Base-by-base conservation (phyloP, 371 early-diverging fungal genomes). In the Circinella umbellata region DNA sequence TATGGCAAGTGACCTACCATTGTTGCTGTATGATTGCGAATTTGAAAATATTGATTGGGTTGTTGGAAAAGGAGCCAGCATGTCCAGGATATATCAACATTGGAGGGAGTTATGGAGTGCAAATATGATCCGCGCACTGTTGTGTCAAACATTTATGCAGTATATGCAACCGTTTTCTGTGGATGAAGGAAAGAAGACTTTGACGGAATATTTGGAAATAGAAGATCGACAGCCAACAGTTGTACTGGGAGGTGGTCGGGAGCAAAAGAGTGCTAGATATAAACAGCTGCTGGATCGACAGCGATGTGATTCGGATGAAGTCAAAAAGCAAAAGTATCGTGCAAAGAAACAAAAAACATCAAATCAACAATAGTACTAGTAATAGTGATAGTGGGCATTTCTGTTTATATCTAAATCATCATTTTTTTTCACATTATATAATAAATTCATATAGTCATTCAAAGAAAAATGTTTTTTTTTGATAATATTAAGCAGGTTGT, bases 1-100 rank as follows among this genome's bases (percentile, higher is more conserved):
- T 14, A 81, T 82, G 93, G 97, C 99, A 0, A 85, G 89, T 48
- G 98, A 97, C 62, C 71, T 89, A 36, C 96, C 97, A 3, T 79
- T 98, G 36, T 88, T 98, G 3, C 75, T 98, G 46, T 92, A 93
- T 54, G 95, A 97, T 66, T 95, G 96, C 72, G 89, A 88, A n/a
- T 98, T 90, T 76, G 87, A 93, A 34, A 75, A 70, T 38, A 11
- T 89, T 3, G 70, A 84, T 13, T 89, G 89, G 89, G 74, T 70
- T n/a, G 71, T 78, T 68, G 49, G 80, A 81, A 66, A 73, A 77
- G 66, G 51, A 51, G 63, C 55, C 42, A 60, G 39, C 27, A 61
- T 51, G 38, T 14, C 62, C 55, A 61, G 66, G 35, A 73, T 74
- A 60, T 63, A 68, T 38, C 73, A 74, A 34, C 83, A 87, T 35